Evolutionary conservation across 345 rosid genomes (phyloP), one percentile per base, ranked within the genome.

Genomic region (Populus nigra): DNA sequence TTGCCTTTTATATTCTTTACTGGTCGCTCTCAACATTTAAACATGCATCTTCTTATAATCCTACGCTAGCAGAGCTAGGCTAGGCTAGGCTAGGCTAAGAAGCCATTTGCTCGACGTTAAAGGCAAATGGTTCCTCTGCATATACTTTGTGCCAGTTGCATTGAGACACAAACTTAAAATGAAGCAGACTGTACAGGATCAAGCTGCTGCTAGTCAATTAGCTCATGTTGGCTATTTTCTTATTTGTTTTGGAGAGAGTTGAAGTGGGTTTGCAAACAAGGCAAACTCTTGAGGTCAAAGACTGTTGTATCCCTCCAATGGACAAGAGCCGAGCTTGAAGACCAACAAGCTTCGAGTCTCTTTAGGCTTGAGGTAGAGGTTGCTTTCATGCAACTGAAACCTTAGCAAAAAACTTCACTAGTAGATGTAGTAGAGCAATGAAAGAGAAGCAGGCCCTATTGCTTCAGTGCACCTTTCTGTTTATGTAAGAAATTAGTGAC

Each of bases 71-170:
- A 41, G 50, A 3, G 29, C 39, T 39, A 25, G 25, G 18, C 43
- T 9, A 74, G 63, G 45, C 45, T 33, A 33, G 35, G 35, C 35
- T 33, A 33, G 35, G 35, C 8, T 38, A 38, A 38, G 22, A 3
- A 18, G 77, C 36, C 77, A 15, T 63, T 74, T 33, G 35, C 76
- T 73, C 62, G 59, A 43, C 68, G 55, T 73, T 13, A 73, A 59
- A 62, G 57, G 39, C 50, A 17, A 41, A 18, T 41, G 20, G 12
- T 27, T 27, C 29, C 43, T 31, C 31, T 31, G 29, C 27, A 43
- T 38, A 15, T 38, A 22, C 68, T 63, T 63, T 17, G 25, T 65
- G 7, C 15, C 33, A 25, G 68, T 65, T 25, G 25, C 7, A 65
- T 65, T 65, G 31, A 63, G 68, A 33, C 7, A 29, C 68, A 63